Conservation (phyloP, 352 stramenopile species). For the Blastocystis sp. region DNA sequence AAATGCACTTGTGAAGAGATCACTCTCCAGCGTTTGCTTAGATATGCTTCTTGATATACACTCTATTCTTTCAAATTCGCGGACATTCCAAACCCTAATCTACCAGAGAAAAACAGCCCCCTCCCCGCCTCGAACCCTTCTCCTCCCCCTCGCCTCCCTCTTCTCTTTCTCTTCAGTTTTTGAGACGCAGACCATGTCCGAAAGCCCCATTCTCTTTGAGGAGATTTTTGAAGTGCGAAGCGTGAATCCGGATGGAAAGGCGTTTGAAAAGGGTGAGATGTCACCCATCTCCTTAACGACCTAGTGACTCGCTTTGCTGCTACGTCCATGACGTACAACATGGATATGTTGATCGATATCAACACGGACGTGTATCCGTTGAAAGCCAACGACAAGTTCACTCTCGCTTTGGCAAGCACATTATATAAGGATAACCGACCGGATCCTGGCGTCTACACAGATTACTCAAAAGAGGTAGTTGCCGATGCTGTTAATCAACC, state of each 20-base stretch:
- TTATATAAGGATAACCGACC: constrained; percentile 46
- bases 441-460: constrained; percentile 24
- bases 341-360: constrained; percentile 56
- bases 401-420: constrained; percentile 44
- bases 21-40: too few species aligned
- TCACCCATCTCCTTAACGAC: neutral
- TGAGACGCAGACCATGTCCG: constrained; percentile 12
- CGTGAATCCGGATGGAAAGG: constrained; percentile 57
- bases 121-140: too few species aligned
- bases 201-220: constrained; percentile 45
- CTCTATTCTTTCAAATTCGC: too few species aligned
- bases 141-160: neutral
- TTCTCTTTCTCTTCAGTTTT: neutral
- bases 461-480: constrained; percentile 52
- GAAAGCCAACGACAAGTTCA: constrained; percentile 45
- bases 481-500: neutral
- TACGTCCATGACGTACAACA: constrained; percentile 16
- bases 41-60: too few species aligned
- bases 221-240: constrained; percentile 51
- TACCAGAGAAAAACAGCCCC: too few species aligned
- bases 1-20: too few species aligned
- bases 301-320: constrained; percentile 56
- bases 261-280: constrained; percentile 48
- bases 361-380: constrained; percentile 55
- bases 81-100: too few species aligned